A percentile compares a stretch with the other conserved stretches of the same genome.
Conservation (phyloP, 2,329 filamentous ascomycete genomes). For the Cryoendolithus antarcticus region DNA sequence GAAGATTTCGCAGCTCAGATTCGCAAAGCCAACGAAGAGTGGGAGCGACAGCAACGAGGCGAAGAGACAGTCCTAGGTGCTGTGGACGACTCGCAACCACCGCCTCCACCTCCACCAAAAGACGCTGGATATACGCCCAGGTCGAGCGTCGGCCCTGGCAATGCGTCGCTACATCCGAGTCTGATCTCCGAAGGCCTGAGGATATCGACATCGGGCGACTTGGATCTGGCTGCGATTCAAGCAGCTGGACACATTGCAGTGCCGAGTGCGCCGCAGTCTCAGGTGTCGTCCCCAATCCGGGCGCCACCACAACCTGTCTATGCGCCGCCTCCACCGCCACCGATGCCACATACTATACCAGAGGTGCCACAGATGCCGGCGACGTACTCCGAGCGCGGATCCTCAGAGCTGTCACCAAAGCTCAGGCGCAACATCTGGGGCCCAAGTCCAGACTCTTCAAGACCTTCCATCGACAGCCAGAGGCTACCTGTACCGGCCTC, state of each 20-base stretch:
- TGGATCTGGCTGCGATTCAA: constrained; percentile 27
- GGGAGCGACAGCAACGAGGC: constrained; percentile 18
- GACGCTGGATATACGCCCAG: constrained; percentile 26
- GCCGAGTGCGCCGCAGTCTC: constrained; percentile 1
- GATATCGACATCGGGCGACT: constrained; percentile 19
- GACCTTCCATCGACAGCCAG: constrained; percentile 22
- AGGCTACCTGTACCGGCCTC: constrained; percentile 14
- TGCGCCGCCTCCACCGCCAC: constrained; percentile 31
- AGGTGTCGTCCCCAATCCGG: constrained; percentile 11
- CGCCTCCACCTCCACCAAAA: constrained; percentile 32
- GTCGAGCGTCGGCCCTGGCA: constrained; percentile 18
- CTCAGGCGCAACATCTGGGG: constrained; percentile 15
- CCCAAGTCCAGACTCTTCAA: constrained; percentile 16
- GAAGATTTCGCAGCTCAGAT: constrained; percentile 21
- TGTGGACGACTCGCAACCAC: constrained; percentile 2
- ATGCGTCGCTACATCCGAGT: constrained; percentile 10
- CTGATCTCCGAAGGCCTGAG: constrained; percentile 13
- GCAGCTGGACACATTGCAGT: constrained; percentile 9
- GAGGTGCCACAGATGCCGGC: constrained; percentile 12
- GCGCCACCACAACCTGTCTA: constrained; percentile 31
- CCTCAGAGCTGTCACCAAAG: constrained; percentile 19
- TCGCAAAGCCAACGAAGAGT: constrained; percentile 20
- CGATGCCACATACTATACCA: constrained; percentile 13
- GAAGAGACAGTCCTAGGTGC: constrained; percentile 3
- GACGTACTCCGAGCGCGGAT: constrained; percentile 15